These are phyloP conservation scores for Paragyromitra xinjiangensis DNA, from an alignment of 495 filamentous ascomycete species.

Conservation along the genomic window DNA sequence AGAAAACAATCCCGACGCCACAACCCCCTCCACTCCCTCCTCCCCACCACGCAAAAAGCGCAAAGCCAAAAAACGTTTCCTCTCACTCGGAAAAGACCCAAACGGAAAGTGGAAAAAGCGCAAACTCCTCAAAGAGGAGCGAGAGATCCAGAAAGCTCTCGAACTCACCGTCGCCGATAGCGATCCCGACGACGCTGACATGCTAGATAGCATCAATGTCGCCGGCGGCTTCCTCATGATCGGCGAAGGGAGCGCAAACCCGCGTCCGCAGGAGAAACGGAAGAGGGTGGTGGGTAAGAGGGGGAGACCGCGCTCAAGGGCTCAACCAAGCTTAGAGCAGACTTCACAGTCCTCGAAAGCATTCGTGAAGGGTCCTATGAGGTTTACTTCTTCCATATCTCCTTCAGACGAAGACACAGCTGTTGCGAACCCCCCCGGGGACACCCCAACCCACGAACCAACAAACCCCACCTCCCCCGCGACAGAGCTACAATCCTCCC, in stretches of 20 bases:
- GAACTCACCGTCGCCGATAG: not conserved
- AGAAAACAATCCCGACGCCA: not conserved
- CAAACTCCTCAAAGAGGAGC: conserved; percentile 12
- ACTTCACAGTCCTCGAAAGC: not conserved
- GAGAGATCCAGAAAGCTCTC: conserved; percentile 20
- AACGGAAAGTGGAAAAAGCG: conserved; percentile 38
- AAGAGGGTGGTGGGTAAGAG: not conserved
- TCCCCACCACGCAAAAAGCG: conserved; percentile 21
- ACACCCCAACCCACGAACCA: not conserved
- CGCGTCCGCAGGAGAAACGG: not conserved
- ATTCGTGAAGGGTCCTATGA: not conserved
- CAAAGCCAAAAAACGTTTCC: conserved; percentile 40
- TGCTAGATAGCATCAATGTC: conserved; percentile 42
- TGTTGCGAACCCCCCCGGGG: no score
- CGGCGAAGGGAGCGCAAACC: conserved; percentile 21
- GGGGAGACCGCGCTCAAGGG: not conserved
- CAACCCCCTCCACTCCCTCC: not conserved
- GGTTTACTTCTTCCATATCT: not conserved
- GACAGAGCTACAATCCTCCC: conserved; percentile 1
- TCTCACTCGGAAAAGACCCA: conserved; percentile 35
- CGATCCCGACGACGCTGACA: conserved; percentile 25
- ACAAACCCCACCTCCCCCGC: not conserved
- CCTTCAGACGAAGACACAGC: not conserved
- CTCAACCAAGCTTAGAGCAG: not conserved
- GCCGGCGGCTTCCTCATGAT: conserved; percentile 41